Conservation (phyloP, 805 yeast genomes). For the Jamesozyma jinghongensis region DNA sequence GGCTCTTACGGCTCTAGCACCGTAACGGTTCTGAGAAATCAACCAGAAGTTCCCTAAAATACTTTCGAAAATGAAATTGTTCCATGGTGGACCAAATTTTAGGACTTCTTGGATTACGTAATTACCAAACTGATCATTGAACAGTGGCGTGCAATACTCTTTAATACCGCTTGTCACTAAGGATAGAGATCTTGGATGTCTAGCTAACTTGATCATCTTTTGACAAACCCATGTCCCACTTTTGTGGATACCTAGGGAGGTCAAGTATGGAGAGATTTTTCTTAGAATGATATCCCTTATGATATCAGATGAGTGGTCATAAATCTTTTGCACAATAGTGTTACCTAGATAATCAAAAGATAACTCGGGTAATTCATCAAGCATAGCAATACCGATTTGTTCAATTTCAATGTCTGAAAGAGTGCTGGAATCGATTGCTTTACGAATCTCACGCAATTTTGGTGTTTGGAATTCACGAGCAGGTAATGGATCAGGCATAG, state of each 20-base stretch:
- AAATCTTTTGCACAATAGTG: conserved; percentile 91
- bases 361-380: conserved; percentile 81
- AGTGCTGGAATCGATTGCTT: conserved; percentile 50
- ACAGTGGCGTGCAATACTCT: conserved; percentile 74
- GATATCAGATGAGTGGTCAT: conserved; percentile 58
- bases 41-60: conserved; percentile 67
- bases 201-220: conserved; percentile 73
- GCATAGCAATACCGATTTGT: conserved; percentile 72
- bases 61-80: conserved; percentile 80
- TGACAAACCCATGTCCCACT: conserved; percentile 99
- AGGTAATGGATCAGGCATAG: conserved; percentile 66
- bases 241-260: conserved; percentile 90
- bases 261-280: conserved; percentile 64
- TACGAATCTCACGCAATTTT: conserved; percentile 76
- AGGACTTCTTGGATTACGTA: conserved; percentile 94
- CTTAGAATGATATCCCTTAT: conserved; percentile 75
- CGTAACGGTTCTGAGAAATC: conserved; percentile 82
- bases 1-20: conserved; percentile 90
- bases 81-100: conserved; percentile 81
- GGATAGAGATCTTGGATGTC: conserved; percentile 50
- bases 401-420: conserved; percentile 62
- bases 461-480: conserved; percentile 82
- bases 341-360: conserved; percentile 92
- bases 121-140: conserved; percentile 94
- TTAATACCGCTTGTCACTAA: conserved; percentile 61